Evolutionary conservation across 345 rosid species (phyloP).

Genomic region (Populus ilicifolia): DNA sequence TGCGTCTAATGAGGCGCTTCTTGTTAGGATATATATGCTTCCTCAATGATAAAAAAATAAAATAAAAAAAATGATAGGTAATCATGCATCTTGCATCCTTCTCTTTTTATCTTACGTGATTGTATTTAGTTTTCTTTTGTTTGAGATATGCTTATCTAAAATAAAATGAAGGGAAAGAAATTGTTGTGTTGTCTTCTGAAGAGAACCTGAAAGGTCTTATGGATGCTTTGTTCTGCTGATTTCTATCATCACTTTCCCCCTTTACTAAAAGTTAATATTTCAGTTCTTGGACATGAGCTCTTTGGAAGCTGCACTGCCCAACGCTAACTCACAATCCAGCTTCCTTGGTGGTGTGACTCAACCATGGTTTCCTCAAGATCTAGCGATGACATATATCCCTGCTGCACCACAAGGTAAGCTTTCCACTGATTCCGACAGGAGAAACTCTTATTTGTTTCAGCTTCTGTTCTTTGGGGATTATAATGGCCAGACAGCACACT

Average conservation of each 20-base stretch:
- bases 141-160: too few species aligned
- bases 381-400: conserved; percentile 39
- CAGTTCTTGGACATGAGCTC: conserved; percentile 88
- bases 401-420: conserved; percentile 57
- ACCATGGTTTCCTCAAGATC: conserved; percentile 66
- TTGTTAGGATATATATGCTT: too few species aligned
- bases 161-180: too few species aligned
- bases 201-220: too few species aligned
- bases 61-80: too few species aligned
- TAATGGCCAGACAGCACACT: neutral
- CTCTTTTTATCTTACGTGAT: too few species aligned
- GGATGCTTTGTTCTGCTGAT: too few species aligned
- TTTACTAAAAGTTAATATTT: conserved; percentile 7
- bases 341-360: conserved; percentile 47
- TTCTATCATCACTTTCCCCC: neutral
- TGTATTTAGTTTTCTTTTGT: too few species aligned
- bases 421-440: neutral
- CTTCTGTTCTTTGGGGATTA: neutral
- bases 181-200: too few species aligned
- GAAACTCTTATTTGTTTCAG: neutral
- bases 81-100: too few species aligned
- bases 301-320: conserved; percentile 66
- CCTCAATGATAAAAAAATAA: too few species aligned
- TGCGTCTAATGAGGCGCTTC: too few species aligned
- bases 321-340: conserved; percentile 40